Base-by-base conservation (phyloP, 2,329 filamentous ascomycete species). In the Sarocladium strictum region DNA sequence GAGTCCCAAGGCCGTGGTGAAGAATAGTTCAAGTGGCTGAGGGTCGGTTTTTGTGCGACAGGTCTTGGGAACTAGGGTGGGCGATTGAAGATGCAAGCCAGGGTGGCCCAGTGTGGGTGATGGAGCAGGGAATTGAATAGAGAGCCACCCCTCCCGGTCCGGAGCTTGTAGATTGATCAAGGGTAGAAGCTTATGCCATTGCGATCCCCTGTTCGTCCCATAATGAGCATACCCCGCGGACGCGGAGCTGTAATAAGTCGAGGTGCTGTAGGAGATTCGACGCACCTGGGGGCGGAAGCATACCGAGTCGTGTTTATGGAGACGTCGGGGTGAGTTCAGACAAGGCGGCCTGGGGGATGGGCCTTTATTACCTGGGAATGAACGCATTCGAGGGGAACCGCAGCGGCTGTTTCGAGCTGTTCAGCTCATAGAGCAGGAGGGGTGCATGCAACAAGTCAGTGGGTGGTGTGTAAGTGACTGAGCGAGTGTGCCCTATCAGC, bases 21-120 rank as follows among this genome's bases (percentile, higher is more conserved):
- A 40, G 14, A 27, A 53, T 53, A 53, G 23, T 23, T 53, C 27
- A 14, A 52, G 35, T 38, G 50, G 50, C 50, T 40, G 35, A 53
- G 32, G 33, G 50, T 53, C 50, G 50, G 50, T 53, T 53, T 53
- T 53, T 53, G 50, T 53, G 50, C 50, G 50, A 53, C 50, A 53
- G 50, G 50, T 53, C 32, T 40, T 40, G 6, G 50, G 23, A 19
- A 40, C 33, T 53, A 40, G 50, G 50, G 50, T 53, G 32, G 33
- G 50, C 21, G 21, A 38, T 53, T 38, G 32, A 53, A 53, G 50
- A 53, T 53, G 50, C 50, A 53, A 40, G 35, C 50, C 50, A 53
- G 50, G 50, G 35, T 53, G 50, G 50, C 50, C 50, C 23, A 35
- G 33, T 27, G 50, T 40, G 50, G 50, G 50, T 33, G 50, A 40